phyloP scores from a whole-genome alignment of 2,329 filamentous ascomycete genomes.

The Dryadomyces quercivorus region DNA sequence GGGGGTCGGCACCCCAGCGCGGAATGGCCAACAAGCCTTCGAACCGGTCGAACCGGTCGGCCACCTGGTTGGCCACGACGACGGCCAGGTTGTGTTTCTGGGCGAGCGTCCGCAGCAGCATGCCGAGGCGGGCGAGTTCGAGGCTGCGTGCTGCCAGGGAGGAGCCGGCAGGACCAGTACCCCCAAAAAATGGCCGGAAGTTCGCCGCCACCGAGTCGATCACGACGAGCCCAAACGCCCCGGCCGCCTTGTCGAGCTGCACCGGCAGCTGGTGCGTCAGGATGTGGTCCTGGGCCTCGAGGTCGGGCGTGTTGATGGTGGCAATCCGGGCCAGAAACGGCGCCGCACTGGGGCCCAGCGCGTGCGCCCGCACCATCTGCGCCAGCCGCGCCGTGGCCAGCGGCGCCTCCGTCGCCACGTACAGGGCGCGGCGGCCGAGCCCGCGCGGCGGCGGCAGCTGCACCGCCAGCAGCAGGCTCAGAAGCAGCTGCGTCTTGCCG shows the following conservation, averaged over 20 bases:
- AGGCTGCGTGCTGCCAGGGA: conserved; percentile 60
- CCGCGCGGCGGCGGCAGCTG: conserved; percentile 69
- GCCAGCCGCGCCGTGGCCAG: conserved; percentile 70
- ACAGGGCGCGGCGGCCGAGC: conserved; percentile 63
- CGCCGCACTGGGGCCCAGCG: conserved; percentile 17
- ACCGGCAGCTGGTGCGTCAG: conserved; percentile 85
- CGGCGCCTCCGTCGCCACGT: conserved; percentile 85
- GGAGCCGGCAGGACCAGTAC: neutral
- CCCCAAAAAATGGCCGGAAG: conserved; percentile 82
- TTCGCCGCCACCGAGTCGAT: conserved; percentile 92
- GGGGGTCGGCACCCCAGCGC: conserved; percentile 11
- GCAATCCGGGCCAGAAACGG: conserved; percentile 61
- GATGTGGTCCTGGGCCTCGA: conserved; percentile 94
- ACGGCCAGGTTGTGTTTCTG: conserved; percentile 64
- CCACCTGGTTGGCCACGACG: conserved; percentile 91
- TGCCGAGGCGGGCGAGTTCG: conserved; percentile 67
- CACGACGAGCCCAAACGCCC: conserved; percentile 67
- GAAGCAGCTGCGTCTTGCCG: conserved; percentile 89
- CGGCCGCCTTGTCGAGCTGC: conserved; percentile 37
- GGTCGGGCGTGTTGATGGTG: conserved; percentile 72
- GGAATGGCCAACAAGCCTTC: conserved; percentile 4
- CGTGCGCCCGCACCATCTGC: conserved; percentile 63
- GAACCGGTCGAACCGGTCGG: conserved; percentile 57
- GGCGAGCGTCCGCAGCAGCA: conserved; percentile 64
- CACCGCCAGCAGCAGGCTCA: conserved; percentile 70